Percentiles rank a stretch among this genome's conserved stretches.
These are phyloP conservation scores for Ciborinia camelliae DNA, from an alignment of 2,329 filamentous ascomycete species.

Conservation along the genomic window DNA sequence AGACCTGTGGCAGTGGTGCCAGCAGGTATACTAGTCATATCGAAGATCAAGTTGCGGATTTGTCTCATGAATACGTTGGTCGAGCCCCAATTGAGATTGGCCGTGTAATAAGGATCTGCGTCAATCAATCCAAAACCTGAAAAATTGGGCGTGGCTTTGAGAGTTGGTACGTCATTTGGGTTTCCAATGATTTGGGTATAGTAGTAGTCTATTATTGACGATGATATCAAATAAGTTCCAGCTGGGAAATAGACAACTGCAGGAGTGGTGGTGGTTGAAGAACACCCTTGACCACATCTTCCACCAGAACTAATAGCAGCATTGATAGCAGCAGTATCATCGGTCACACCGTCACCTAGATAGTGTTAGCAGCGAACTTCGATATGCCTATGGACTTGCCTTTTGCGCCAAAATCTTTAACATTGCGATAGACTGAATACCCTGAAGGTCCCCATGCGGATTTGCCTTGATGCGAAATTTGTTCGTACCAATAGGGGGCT, in stretches of 20 bases:
- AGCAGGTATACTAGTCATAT: constrained; percentile 42
- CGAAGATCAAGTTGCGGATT: constrained; percentile 63
- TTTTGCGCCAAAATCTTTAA: constrained; percentile 24
- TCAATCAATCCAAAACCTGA: constrained; percentile 76
- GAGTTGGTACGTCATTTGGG: constrained; percentile 53
- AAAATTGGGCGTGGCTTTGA: constrained; percentile 71
- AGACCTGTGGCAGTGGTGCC: constrained; percentile 41
- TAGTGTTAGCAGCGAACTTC: constrained; percentile 35
- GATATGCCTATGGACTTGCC: constrained; percentile 1
- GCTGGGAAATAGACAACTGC: constrained; percentile 33
- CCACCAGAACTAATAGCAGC: constrained; percentile 33
- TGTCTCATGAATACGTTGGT: constrained; percentile 66
- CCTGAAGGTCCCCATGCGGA: constrained; percentile 24
- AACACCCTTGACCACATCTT: constrained; percentile 45
- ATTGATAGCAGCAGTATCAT: constrained; percentile 86
- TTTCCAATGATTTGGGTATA: constrained; percentile 33
- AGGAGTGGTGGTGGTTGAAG: constrained; percentile 49
- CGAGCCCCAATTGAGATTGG: constrained; percentile 69
- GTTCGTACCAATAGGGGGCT: constrained; percentile 26
- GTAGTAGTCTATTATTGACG: constrained; percentile 30
- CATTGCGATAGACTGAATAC: constrained; percentile 25
- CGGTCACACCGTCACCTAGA: constrained; percentile 54
- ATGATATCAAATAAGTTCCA: constrained; percentile 33
- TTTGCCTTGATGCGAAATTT: constrained; percentile 24
- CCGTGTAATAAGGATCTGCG: constrained; percentile 71